Evolutionary conservation across 768 basidiomycete genomes (phyloP).

Genomic region (Lactifluus piperatus): DNA sequence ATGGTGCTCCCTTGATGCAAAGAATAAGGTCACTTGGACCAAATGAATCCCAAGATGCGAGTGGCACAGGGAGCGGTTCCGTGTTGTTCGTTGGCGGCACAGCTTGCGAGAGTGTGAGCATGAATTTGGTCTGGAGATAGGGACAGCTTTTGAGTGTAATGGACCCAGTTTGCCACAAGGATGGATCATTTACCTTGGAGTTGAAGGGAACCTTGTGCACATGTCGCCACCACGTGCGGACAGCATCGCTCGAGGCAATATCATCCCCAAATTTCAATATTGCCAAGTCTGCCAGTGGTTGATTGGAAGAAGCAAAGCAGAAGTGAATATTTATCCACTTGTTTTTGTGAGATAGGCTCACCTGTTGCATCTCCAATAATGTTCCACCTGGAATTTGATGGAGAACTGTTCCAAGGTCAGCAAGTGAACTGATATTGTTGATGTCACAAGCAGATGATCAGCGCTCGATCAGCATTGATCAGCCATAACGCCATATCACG

Average conservation of each 20-base stretch:
- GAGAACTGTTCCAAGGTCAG: too few species aligned
- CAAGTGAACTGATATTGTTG: too few species aligned
- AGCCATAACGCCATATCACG: too few species aligned
- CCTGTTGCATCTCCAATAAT: constrained; percentile 52
- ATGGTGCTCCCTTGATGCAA: constrained; percentile 45
- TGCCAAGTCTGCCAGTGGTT: constrained; percentile 42
- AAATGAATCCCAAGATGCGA: constrained; percentile 27
- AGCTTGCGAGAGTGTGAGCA: constrained; percentile 36
- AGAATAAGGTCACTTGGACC: constrained; percentile 26
- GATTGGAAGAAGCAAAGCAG: neutral
- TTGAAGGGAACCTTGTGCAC: constrained; percentile 29
- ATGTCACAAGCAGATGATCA: too few species aligned
- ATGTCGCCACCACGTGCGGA: constrained; percentile 17
- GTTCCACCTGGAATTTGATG: constrained; percentile 24
- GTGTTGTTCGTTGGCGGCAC: neutral
- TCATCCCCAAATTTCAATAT: constrained; percentile 43
- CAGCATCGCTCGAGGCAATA: constrained; percentile 9
- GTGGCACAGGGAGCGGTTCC: constrained; percentile 18
- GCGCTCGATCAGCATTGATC: too few species aligned
- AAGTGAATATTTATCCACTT: neutral
- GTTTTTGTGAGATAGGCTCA: constrained; percentile 8
- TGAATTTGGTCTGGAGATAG: constrained; percentile 43
- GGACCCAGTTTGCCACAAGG: neutral
- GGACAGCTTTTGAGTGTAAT: neutral
- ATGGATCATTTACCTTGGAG: constrained; percentile 30